Conservation (phyloP, 2,329 filamentous ascomycete genomes). For the Knufia fluminis region DNA sequence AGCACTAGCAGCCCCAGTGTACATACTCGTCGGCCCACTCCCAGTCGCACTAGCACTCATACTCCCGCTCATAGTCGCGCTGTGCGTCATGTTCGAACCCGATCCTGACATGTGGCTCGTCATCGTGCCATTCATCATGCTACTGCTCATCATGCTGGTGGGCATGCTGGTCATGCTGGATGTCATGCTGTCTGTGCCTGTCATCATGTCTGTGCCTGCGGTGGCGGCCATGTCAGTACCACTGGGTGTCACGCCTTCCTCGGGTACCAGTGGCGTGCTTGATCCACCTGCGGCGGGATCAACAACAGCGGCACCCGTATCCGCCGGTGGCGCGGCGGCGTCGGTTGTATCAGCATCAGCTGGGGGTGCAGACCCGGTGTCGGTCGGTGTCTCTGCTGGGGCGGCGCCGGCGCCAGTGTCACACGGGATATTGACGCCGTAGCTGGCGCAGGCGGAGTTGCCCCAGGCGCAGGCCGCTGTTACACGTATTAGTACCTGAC, state of each 20-base stretch:
- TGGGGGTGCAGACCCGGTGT: too few species aligned
- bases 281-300: too few species aligned
- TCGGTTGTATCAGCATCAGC: background rate
- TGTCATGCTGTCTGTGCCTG: background rate
- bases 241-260: too few species aligned
- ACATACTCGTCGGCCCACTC: background rate
- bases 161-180: background rate
- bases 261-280: too few species aligned
- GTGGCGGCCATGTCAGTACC: too few species aligned
- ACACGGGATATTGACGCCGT: slow-evolving; percentile 3
- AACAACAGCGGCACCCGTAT: too few species aligned
- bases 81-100: slow-evolving; percentile 4
- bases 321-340: too few species aligned
- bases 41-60: background rate
- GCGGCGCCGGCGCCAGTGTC: background rate
- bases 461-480: slow-evolving; percentile 4
- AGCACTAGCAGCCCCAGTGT: slow-evolving; percentile 6
- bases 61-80: background rate
- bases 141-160: background rate
- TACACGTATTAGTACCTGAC: background rate
- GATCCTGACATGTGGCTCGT: background rate
- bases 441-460: slow-evolving; percentile 6
- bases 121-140: background rate
- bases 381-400: too few species aligned
- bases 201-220: too few species aligned